phyloP scores from a whole-genome alignment of 345 rosid species.

The Eutrema japonicum region DNA sequence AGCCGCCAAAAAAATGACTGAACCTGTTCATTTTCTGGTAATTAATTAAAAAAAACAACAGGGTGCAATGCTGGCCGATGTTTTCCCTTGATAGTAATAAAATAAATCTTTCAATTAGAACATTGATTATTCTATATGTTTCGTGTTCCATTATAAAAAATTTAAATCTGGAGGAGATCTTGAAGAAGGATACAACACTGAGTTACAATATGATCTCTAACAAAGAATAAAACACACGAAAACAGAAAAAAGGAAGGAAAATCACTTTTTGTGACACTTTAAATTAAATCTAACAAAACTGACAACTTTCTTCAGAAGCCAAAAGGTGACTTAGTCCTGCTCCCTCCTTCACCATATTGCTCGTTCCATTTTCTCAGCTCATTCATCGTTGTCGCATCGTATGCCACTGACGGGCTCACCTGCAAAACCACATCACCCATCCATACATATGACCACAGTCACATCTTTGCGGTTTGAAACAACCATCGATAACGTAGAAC shows the following conservation, averaged over 20 bases:
- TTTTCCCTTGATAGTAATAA: neutral
- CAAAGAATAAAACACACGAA: neutral
- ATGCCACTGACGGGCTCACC: constrained; percentile 95
- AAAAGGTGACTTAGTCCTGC: constrained; percentile 78
- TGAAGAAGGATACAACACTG: constrained; percentile 9
- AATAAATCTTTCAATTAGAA: neutral
- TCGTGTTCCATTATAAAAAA: constrained; percentile 3
- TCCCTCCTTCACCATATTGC: constrained; percentile 96
- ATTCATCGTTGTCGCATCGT: constrained; percentile 85
- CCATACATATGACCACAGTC: constrained; percentile 23
- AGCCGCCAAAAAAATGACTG: no score
- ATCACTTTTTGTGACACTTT: neutral
- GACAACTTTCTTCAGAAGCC: constrained; percentile 55
- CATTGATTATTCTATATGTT: neutral
- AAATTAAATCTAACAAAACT: constrained; percentile 21
- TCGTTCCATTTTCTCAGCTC: constrained; percentile 99
- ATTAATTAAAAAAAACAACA: no score
- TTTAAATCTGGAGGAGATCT: neutral
- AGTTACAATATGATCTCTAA: constrained; percentile 24
- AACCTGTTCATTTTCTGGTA: no score
- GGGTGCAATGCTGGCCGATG: neutral
- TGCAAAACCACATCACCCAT: constrained; percentile 35
- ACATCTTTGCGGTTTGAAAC: constrained; percentile 19
- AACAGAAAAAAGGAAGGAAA: neutral
- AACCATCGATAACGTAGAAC: neutral